These are phyloP conservation scores for Alternaria atra DNA, from an alignment of 2,329 filamentous ascomycete species.

Conservation along the genomic window DNA sequence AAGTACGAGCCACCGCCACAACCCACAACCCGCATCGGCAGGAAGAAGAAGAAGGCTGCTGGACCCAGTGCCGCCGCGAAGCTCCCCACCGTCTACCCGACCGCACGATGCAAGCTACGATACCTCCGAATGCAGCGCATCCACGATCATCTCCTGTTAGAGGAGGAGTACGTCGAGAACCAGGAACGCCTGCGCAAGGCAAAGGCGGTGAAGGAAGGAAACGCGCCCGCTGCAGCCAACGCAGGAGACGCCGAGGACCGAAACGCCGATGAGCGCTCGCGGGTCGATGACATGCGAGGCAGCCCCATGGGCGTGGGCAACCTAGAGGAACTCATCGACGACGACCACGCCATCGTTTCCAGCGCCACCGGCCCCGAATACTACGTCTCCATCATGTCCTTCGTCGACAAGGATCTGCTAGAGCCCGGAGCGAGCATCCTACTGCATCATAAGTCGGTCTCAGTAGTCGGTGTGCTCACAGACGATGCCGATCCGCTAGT, in stretches of 20 bases:
- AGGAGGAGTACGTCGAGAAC: conserved; percentile 99
- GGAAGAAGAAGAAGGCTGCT: conserved; percentile 97
- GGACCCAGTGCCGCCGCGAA: conserved; percentile 95
- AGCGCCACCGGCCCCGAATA: conserved; percentile 97
- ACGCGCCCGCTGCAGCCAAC: conserved; percentile 62
- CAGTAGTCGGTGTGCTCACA: conserved; percentile 94
- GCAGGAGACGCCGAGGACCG: conserved; percentile 79
- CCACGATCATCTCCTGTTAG: conserved; percentile 94
- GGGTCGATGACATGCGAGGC: conserved; percentile 97
- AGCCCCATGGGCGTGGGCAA: conserved; percentile 99
- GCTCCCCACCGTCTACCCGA: conserved; percentile 92
- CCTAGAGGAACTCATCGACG: conserved; percentile 97
- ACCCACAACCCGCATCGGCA: conserved; percentile 94
- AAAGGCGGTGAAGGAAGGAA: conserved; percentile 69
- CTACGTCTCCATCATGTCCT: conserved; percentile 99
- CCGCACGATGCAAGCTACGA: conserved; percentile 95
- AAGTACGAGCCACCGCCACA: conserved; percentile 99
- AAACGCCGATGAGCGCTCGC: conserved; percentile 91
- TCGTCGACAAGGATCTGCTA: conserved; percentile 97
- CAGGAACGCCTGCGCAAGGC: conserved; percentile 95
- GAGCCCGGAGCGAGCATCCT: conserved; percentile 96
- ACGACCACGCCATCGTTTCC: conserved; percentile 98
- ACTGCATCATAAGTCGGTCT: conserved; percentile 96
- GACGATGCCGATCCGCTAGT: conserved; percentile 96
- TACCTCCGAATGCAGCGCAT: conserved; percentile 98